Conservation (phyloP, 768 basidiomycete species). For the Arthromyces matolae region DNA sequence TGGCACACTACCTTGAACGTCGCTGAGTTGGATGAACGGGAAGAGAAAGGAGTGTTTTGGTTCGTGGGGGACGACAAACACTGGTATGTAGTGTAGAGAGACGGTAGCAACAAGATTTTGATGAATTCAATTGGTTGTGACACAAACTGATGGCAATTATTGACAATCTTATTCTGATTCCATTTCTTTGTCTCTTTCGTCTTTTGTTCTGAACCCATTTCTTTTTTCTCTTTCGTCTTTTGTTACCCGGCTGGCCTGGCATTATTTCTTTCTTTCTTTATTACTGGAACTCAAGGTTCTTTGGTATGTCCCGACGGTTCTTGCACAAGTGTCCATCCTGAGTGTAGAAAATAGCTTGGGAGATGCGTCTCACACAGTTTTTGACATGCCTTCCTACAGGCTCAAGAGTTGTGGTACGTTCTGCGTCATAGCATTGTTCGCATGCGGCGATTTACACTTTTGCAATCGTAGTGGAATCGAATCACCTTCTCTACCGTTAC, state of each 20-base stretch:
- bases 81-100: slow-evolving; percentile 61
- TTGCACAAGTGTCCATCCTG: too few species aligned
- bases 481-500: slow-evolving; percentile 67
- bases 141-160: not conserved
- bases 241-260: slow-evolving; percentile 27
- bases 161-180: not conserved
- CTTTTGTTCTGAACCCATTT: slow-evolving; percentile 18
- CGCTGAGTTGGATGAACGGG: slow-evolving; percentile 44
- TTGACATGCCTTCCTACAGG: slow-evolving; percentile 32
- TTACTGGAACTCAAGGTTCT: slow-evolving; percentile 23
- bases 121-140: slow-evolving; percentile 5
- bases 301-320: too few species aligned
- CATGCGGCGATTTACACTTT: too few species aligned
- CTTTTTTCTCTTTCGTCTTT: slow-evolving; percentile 21
- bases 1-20: slow-evolving; percentile 20
- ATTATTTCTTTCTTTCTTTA: slow-evolving; percentile 22
- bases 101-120: slow-evolving; percentile 7
- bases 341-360: too few species aligned
- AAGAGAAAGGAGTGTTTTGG: slow-evolving; percentile 53
- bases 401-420: slow-evolving; percentile 47
- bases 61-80: slow-evolving; percentile 49
- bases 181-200: slow-evolving; percentile 20
- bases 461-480: slow-evolving; percentile 67
- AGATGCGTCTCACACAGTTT: not conserved
- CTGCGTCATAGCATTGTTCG: not conserved